Base-by-base conservation (phyloP, 495 filamentous ascomycete species). In the Corynascus novoguineensis region DNA sequence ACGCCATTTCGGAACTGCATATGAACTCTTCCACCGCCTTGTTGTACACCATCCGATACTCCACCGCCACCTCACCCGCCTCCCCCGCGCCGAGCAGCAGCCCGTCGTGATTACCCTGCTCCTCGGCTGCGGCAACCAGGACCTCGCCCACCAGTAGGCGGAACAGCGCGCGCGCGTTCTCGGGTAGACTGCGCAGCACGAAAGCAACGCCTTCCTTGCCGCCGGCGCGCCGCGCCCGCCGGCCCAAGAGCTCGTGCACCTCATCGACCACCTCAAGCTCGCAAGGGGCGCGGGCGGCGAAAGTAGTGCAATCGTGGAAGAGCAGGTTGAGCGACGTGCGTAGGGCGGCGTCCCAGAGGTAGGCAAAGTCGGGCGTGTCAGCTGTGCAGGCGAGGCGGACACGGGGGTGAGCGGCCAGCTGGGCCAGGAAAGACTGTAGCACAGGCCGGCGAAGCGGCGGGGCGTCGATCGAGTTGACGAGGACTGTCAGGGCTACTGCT, bases 11-110 rank as follows among this genome's bases (percentile, higher is more conserved):
- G 57, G 86, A 95, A 62, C 89, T 92, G 60, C 92, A 96, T 38
- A 97, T 91, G 70, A 98, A 96, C 67, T 97, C 90, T 72, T 96
- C 92, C 22, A 90, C 86, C 17, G 92, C 92, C 70, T 95, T 96
- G 66, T 93, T 90, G 73, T 97, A 98, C 53, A 97, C 74, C 60
- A 87, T 81, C 15, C 88, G 78, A 70, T 96, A 97, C 72, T 97
- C 93, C 29, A 98, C 82, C 1, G 87, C 87, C 71, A 81, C 59
- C 75, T 76, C 74, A 25, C 70, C 70, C 29, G 71, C 76, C 5
- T 73, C 34, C 58, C 27, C 60, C 0, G 9, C 46, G 0, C 28
- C 22, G 5, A n/a, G 19, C 41, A 19, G 17, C 19, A 10, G 7
- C 59, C 0, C 15, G 37, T 0, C 65, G 74, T 11, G 61, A 22